Conservation (phyloP, 129 eudicot species). For the Glebionis coronaria region DNA sequence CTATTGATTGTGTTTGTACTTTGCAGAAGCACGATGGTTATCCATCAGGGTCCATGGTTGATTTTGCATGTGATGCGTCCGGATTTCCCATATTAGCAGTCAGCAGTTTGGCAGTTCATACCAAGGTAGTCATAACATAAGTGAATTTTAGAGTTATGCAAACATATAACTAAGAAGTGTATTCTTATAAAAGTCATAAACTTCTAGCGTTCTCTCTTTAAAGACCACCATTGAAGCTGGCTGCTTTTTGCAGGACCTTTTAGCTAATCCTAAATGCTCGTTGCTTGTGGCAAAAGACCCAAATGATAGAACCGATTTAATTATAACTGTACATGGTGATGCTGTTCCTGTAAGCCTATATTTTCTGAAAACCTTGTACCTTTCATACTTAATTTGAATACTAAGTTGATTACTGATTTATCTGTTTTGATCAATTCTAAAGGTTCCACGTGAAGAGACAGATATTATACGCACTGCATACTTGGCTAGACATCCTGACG, state of each 20-base stretch:
- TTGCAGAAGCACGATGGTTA: constrained; percentile 81
- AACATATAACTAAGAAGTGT: constrained; percentile 6
- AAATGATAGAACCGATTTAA: constrained; percentile 84
- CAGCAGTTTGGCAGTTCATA: constrained; percentile 94
- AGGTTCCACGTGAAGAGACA: constrained; percentile 63
- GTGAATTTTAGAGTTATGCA: neutral
- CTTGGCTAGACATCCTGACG: constrained; percentile 90
- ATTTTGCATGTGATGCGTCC: constrained; percentile 85
- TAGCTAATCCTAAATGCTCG: constrained; percentile 86
- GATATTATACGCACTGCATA: constrained; percentile 72
- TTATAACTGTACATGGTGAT: constrained; percentile 88
- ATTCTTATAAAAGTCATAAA: neutral
- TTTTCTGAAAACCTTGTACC: neutral
- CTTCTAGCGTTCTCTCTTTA: constrained; percentile 9
- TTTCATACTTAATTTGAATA: neutral
- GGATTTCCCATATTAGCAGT: constrained; percentile 92
- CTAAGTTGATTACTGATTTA: constrained; percentile 8
- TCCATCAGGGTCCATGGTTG: constrained; percentile 97
- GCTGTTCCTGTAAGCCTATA: constrained; percentile 63
- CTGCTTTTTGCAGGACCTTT: constrained; percentile 76
- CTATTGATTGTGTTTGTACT: constrained; percentile 8
- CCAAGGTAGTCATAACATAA: constrained; percentile 57
- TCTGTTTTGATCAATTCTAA: constrained; percentile 18
- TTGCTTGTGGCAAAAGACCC: constrained; percentile 92
- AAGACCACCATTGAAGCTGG: constrained; percentile 14